Evolutionary conservation across 1,139 yeast genomes (phyloP).

Genomic region (Kodamaea derodonti): DNA sequence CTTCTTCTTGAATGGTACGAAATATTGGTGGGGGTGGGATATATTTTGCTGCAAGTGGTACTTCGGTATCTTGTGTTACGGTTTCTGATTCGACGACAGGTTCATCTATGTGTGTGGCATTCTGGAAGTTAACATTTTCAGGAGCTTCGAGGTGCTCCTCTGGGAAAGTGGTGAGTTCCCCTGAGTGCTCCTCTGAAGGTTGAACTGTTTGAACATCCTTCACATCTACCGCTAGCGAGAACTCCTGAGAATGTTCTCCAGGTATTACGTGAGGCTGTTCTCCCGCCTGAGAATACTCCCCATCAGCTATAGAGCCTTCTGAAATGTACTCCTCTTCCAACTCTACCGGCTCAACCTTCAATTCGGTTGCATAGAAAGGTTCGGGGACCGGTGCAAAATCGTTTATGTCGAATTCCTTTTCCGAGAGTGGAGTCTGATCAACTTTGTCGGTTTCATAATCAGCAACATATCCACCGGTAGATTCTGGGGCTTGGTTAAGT

Average conservation of each 20-base stretch:
- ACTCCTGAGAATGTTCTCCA: neutral
- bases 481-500: slow-evolving; percentile 6
- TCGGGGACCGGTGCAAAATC: slow-evolving; percentile 18
- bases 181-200: neutral
- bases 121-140: neutral
- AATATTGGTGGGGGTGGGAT: slow-evolving; percentile 21
- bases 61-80: neutral
- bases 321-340: slow-evolving; percentile 18
- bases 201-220: neutral
- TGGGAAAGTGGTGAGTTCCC: neutral
- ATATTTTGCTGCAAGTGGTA: neutral
- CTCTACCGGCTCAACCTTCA: slow-evolving; percentile 5
- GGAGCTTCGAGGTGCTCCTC: neutral
- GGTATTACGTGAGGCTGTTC: neutral
- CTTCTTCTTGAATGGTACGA: slow-evolving; percentile 29
- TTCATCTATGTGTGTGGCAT: slow-evolving; percentile 1
- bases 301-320: slow-evolving; percentile 29
- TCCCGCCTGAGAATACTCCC: slow-evolving; percentile 7
- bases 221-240: no score
- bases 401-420: slow-evolving; percentile 5
- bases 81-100: slow-evolving; percentile 2
- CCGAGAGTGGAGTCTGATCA: slow-evolving; percentile 1
- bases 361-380: slow-evolving; percentile 15
- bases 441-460: slow-evolving; percentile 19
- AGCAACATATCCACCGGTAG: slow-evolving; percentile 17